Evolutionary conservation across 2,329 filamentous ascomycete species (phyloP).

Genomic region (Zymoseptoria crescenta): DNA sequence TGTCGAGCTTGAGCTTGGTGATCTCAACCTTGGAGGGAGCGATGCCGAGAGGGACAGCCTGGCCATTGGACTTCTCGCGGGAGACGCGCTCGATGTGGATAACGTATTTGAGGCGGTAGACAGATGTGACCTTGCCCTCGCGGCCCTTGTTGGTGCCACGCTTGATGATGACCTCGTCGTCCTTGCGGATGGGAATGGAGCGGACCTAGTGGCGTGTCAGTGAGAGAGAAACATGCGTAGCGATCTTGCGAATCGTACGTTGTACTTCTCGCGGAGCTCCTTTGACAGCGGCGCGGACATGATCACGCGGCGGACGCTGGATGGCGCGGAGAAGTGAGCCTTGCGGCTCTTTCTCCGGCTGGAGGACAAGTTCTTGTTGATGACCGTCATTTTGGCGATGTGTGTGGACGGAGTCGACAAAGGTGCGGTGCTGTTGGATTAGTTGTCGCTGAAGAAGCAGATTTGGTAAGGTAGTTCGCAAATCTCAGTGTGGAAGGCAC

Average conservation of each 20-base stretch:
- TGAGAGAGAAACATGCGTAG: conserved; percentile 1
- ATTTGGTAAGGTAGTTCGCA: conserved; percentile 2
- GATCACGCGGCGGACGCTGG: conserved; percentile 87
- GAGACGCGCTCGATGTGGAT: conserved; percentile 95
- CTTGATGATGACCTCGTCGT: conserved; percentile 72
- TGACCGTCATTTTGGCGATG: conserved; percentile 60
- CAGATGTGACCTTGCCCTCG: conserved; percentile 95
- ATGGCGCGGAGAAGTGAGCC: conserved; percentile 93
- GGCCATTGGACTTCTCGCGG: conserved; percentile 95
- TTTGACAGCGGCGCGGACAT: conserved; percentile 95
- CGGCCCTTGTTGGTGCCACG: conserved; percentile 94
- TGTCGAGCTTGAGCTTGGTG: conserved; percentile 97
- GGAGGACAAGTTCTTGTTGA: conserved; percentile 60
- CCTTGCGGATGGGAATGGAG: conserved; percentile 94
- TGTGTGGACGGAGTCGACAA: conserved; percentile 5
- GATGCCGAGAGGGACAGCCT: conserved; percentile 89
- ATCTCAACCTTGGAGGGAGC: conserved; percentile 96
- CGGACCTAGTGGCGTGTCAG: conserved; percentile 57
- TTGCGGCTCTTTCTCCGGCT: conserved; percentile 98
- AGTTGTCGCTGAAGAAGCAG: conserved; percentile 14
- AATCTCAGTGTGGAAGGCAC: not conserved
- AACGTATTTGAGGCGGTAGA: conserved; percentile 97
- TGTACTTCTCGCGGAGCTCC: conserved; percentile 98
- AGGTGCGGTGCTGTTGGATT: conserved; percentile 11
- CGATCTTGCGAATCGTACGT: conserved; percentile 49